Conservation (phyloP, 1,139 yeast species). For the Kurtzmaniella natalensis region DNA sequence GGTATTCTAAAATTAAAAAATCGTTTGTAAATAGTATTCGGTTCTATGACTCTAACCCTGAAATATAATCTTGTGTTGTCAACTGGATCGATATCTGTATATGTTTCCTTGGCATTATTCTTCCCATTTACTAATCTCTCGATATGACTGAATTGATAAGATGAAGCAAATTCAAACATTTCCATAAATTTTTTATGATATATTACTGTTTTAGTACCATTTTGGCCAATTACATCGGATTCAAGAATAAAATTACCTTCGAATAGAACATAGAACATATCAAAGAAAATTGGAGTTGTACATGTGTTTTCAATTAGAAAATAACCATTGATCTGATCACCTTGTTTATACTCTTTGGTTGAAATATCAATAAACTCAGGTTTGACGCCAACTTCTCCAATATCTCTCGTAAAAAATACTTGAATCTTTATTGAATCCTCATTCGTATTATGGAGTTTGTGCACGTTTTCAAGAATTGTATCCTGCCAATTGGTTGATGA, state of each 20-base stretch:
- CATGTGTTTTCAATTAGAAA: constrained; percentile 27
- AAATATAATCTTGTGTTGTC: constrained; percentile 35
- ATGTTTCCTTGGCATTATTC: constrained; percentile 13
- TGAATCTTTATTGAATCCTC: constrained; percentile 24
- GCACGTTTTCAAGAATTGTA: constrained; percentile 36
- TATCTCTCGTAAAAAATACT: constrained; percentile 31
- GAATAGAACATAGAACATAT: constrained; percentile 38
- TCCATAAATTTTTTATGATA: constrained; percentile 30
- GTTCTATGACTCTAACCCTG: constrained; percentile 33
- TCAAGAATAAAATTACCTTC: constrained; percentile 32
- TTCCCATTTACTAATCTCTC: constrained; percentile 27
- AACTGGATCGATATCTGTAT: constrained; percentile 35
- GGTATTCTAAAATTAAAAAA: constrained; percentile 41
- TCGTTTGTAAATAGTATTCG: constrained; percentile 37
- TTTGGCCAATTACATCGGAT: constrained; percentile 20
- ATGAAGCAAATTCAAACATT: constrained; percentile 42
- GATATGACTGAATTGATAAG: constrained; percentile 29
- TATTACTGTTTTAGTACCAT: constrained; percentile 23
- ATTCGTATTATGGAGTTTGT: constrained; percentile 30
- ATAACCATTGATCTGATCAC: constrained; percentile 38
- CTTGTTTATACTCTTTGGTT: constrained; percentile 34
- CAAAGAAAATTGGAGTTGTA: constrained; percentile 27
- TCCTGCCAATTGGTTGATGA: constrained; percentile 30
- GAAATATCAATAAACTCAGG: constrained; percentile 32
- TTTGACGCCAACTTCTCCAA: constrained; percentile 23